Base-by-base conservation (phyloP, 2,329 filamentous ascomycete genomes). In the Scedosporium boydii region DNA sequence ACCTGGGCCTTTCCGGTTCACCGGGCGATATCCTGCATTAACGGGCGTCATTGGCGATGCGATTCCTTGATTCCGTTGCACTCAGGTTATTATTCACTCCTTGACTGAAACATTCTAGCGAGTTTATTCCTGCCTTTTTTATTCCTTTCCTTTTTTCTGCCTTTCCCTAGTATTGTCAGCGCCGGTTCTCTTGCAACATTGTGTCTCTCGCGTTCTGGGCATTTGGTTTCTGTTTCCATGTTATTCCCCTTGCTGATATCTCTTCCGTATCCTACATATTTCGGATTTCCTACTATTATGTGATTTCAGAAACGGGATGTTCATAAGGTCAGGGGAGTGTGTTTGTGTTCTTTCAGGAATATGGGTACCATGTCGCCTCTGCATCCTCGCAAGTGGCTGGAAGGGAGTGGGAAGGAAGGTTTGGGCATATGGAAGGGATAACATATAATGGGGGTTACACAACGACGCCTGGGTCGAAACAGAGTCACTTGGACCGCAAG, bases 51-150 rank as follows among this genome's bases (percentile, higher is more conserved):
- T 48, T 48, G 18, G 18, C 44, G 44, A 48, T n/a, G 44, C 44
- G 18, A 48, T 48, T n/a, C 44, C 16, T 48, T 48, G 44, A 48
- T 48, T 48, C 44, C 34, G 18, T 48, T 21, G 44, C 44, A n/a
- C 21, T 48, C 44, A 14, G 18, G 44, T n/a, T 38, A 21, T 48
- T 48, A 21, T 48, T 48, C n/a, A 48, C 44, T 48, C n/a, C 63
- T 69, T 23, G 60, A 75, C 75, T 68, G 74, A 73, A 48, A 67
- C 67, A 27, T 70, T 72, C 29, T 27, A 59, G n/a, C 41, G 58
- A 16, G 58, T 61, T 63, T 61, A 34, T 42, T 58, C 27, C 58
- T 61, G 62, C 58, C 3, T 18, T 62, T 55, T 66, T 62, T 42
- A 60, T 63, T 55, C 63, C 44, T 44, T 64, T 65, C 41, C 62